Base-by-base conservation (phyloP, 2,329 filamentous ascomycete species). In the Ceratocystis lukuohia region DNA sequence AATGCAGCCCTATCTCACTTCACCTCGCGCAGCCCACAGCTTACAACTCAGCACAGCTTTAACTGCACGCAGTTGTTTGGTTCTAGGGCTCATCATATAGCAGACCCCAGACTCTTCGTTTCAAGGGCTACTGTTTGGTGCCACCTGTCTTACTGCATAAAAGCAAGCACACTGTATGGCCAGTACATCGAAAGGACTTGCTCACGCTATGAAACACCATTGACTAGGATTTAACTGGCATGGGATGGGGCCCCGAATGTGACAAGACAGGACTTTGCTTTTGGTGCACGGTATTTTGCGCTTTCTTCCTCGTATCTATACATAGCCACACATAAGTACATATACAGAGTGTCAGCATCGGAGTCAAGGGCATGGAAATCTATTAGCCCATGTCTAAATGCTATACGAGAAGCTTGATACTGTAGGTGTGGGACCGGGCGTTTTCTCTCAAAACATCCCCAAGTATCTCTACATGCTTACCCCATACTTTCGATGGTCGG, bases 1-100 rank as follows among this genome's bases (percentile, higher is more conserved):
- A 48, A 63, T 63, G 20, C 41, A 48, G 61, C 41, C 61, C 61
- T 63, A 63, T 63, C 44, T 45, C 59, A n/a, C 53, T 33, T 10
- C 48, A 50, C 12, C 20, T 50, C 8, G n/a, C 8, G 45, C 45
- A 6, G 20, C 17, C 45, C 20, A 17, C 15, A 48, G 45, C 15
- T 17, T 48, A 22, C 12, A 41, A 41, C 37, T 41, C 37, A 4
- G 37, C 37, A 41, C 12, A 15, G 10, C 37, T 41, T 41, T 3
- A 15, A 41, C 37, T 41, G 3, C 37, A 41, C 37, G 37, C 12
- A 5, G 10, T 41, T 41, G 37, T 41, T 41, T 15, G 37, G 37
- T 41, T 41, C 37, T 41, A 41, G 37, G 37, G 37, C 37, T 41
- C 4, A 4, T 15, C 10, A 15, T 41, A 41, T 15, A 41, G 37